Evolutionary conservation across 192 early-diverging fungal genomes (phyloP).

Genomic region (Cetraspora pellucida): DNA sequence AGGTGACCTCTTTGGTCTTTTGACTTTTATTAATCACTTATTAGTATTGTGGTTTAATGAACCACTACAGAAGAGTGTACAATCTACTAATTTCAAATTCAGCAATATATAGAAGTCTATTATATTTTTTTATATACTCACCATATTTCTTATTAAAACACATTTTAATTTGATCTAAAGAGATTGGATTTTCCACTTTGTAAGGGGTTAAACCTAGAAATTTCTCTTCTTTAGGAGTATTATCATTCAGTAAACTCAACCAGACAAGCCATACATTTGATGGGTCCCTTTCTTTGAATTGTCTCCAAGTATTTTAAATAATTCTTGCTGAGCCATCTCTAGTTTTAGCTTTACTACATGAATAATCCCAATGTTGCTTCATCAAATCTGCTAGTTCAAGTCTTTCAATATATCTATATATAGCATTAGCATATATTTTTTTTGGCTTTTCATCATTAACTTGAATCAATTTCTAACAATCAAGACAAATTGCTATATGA

Average conservation of each 20-base stretch:
- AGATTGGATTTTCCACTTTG: slow-evolving; percentile 4
- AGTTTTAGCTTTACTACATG: slow-evolving; percentile 19
- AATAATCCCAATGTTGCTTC: background rate
- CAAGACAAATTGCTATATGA: background rate
- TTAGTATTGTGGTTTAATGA: no score
- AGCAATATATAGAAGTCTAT: no score
- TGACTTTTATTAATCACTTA: no score
- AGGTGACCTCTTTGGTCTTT: no score
- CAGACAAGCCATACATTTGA: slow-evolving; percentile 25
- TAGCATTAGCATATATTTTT: background rate
- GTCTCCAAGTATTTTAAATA: slow-evolving; percentile 8
- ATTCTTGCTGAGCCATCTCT: slow-evolving; percentile 5
- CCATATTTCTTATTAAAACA: background rate
- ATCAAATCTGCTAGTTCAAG: background rate
- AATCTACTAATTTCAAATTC: no score
- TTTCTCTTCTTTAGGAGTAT: slow-evolving; percentile 19
- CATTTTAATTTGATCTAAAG: background rate
- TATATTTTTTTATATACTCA: background rate
- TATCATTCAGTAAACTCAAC: slow-evolving; percentile 22
- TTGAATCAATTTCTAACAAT: background rate
- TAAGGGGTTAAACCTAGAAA: slow-evolving; percentile 14
- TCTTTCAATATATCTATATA: background rate
- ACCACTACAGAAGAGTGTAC: no score
- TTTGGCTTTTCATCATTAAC: slow-evolving; percentile 16
- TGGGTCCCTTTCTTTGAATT: slow-evolving; percentile 18